Evolutionary conservation across 1,284 basidiomycete genomes (phyloP), one percentile per base, ranked within the genome.

Genomic region (Meripilus lineatus): DNA sequence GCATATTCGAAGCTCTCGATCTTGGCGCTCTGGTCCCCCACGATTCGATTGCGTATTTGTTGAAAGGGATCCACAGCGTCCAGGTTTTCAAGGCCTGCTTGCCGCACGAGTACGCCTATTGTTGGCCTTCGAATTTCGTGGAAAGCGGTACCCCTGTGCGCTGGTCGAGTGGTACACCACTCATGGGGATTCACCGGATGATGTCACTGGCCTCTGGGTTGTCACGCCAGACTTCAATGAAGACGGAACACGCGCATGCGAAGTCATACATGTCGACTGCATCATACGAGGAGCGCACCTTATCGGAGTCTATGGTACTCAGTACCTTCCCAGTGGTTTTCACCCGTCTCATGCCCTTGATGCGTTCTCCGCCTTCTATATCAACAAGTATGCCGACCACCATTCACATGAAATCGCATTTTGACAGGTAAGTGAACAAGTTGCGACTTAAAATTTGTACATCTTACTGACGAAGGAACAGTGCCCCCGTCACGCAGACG

Each of bases 141-240:
- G 41, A 21, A 24, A 17, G 15, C 11, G 21, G n/a, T 48, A 52
- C 41, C 45, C 50, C 5, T 55, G 55, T 38, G 51, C 53, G 2
- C 36, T 56, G 4, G 50, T 59, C 2, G 32, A 54, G n/a, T 56
- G 51, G 53, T 59, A 47, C 36, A 17, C n/a, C 14, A 28, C 45
- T 2, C 20, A 44, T 2, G 45, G 38, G 1, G 45, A 54, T 22
- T 42, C 17, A 14, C 56, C 56, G 5, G 49, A 55, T 43, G 32
- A 49, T 1, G 34, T 46, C 28, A 55, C 53, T 2, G 56, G 56
- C 1, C 52, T 59, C 50, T 58, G 55, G 56, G 32, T 52, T 4
- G 56, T 59, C 0, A 26, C 42, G 24, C 53, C 53, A 1, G 49
- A 54, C 5, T 35, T 33, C 38, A 21, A 32, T 24, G 33, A 26